Base-by-base conservation (phyloP, 106 monocot species). In the Dioscorea zingiberensis region DNA sequence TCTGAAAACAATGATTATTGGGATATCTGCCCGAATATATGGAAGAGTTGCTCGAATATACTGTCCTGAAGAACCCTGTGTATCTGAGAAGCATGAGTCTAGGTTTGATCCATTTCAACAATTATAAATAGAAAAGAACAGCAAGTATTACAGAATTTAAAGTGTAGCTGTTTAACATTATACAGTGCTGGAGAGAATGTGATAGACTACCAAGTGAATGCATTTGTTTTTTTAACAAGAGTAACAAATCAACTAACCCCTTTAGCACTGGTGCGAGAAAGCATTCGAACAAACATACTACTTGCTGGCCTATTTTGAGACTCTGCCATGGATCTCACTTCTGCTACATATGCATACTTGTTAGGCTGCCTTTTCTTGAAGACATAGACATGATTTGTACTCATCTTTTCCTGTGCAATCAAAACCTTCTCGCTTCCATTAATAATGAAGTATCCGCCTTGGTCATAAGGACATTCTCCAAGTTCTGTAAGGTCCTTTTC, bases 281-380 rank as follows among this genome's bases (percentile, higher is more conserved):
- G 86, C 97, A 98, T 93, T 54, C 97, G 76, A 4, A 98, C 97
- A 76, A 89, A 89, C 97, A 98, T 98, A 65, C 88, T 98, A 66
- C 97, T 98, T n/a, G 92, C 92, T 27, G 97, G 92, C 48, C 97
- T 85, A 27, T 93, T 98, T 46, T 98, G 97, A 29, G 83, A 89
- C 62, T 98, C 97, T 30, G 92, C 88, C 92, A 93, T 98, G 17
- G 97, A 98, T 54, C 97, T 68, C 19, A 98, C 97, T 73, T 98
- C 97, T 63, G 75, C 97, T 11, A 98, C 92, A 78, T 92, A 98
- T 13, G 97, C 86, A 82, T 48, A 98, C 51, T 98, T 98, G 68
- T 98, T 98, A 2, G 97, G 97, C 67, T 98, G 97, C 47, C 97
- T 88, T 69, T 93, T 98, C 80, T 98, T 98, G 46, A 98, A 98